Conservation (phyloP, 805 yeast species). For the Maudiozyma saulgeensis region DNA sequence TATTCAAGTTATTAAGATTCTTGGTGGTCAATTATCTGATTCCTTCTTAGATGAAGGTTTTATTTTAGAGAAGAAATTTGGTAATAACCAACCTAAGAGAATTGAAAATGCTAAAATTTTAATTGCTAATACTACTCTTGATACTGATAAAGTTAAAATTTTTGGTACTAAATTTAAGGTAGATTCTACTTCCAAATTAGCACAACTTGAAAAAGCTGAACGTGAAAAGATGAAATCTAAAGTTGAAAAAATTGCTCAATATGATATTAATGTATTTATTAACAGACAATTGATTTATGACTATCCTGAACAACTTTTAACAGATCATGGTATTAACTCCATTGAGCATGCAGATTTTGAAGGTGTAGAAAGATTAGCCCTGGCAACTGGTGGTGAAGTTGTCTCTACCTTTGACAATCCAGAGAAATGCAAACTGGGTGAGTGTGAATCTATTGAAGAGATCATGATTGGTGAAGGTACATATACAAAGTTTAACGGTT, state of each 20-base stretch:
- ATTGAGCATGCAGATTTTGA: slow-evolving; percentile 98
- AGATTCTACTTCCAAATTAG: slow-evolving; percentile 87
- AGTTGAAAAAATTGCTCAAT: slow-evolving; percentile 80
- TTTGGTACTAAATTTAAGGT: slow-evolving; percentile 98
- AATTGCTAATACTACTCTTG: slow-evolving; percentile 92
- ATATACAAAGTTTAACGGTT: slow-evolving; percentile 89
- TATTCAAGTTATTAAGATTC: slow-evolving; percentile 85
- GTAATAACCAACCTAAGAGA: slow-evolving; percentile 86
- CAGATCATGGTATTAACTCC: slow-evolving; percentile 79
- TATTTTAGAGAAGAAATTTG: slow-evolving; percentile 82
- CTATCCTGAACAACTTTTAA: slow-evolving; percentile 92
- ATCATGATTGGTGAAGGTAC: slow-evolving; percentile 86
- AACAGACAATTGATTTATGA: slow-evolving; percentile 95
- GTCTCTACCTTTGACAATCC: slow-evolving; percentile 94
- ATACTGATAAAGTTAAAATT: slow-evolving; percentile 93
- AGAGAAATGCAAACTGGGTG: slow-evolving; percentile 74
- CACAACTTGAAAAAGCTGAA: slow-evolving; percentile 90
- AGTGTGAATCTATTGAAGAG: slow-evolving; percentile 86
- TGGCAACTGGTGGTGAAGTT: slow-evolving; percentile 97
- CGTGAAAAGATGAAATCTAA: slow-evolving; percentile 84
- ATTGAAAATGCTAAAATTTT: slow-evolving; percentile 76
- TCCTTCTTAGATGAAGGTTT: slow-evolving; percentile 95
- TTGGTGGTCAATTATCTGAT: slow-evolving; percentile 86
- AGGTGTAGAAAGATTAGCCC: slow-evolving; percentile 91
- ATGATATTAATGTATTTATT: slow-evolving; percentile 80